Percentiles rank a stretch among this genome's conserved stretches.
phyloP scores from a whole-genome alignment of 1,284 basidiomycete genomes.

The Trametes versicolor region DNA sequence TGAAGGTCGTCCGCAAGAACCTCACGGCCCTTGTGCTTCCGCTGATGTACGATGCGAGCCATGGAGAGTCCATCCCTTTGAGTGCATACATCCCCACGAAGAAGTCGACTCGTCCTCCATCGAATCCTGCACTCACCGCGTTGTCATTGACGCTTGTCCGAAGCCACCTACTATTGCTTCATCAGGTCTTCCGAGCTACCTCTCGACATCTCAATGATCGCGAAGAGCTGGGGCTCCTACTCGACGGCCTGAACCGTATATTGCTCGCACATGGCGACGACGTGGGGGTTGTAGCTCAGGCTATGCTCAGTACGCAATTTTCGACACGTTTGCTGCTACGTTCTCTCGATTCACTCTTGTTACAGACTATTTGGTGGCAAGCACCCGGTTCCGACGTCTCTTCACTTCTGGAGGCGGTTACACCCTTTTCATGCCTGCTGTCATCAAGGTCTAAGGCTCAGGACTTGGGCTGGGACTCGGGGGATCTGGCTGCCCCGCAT shows the following conservation, averaged over 20 bases:
- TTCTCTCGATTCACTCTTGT: conserved; percentile 45
- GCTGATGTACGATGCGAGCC: conserved; percentile 48
- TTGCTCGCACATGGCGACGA: conserved; percentile 74
- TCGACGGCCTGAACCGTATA: conserved; percentile 77
- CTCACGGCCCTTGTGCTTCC: conserved; percentile 72
- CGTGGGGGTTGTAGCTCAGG: conserved; percentile 76
- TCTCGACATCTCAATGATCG: conserved; percentile 82
- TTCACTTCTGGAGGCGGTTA: conserved; percentile 51
- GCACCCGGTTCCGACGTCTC: conserved; percentile 67
- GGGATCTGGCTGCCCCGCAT: conserved; percentile 36
- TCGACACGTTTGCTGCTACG: conserved; percentile 40
- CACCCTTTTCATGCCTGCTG: conserved; percentile 37
- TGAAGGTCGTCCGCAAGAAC: conserved; percentile 76
- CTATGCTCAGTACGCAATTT: conserved; percentile 70
- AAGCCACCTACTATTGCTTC: conserved; percentile 76
- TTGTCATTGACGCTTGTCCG: conserved; percentile 71
- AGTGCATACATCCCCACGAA: conserved; percentile 50
- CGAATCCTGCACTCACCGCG: conserved; percentile 45
- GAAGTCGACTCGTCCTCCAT: conserved; percentile 28
- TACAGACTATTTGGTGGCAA: conserved; percentile 33
- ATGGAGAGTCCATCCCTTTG: conserved; percentile 51
- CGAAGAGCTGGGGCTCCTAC: conserved; percentile 72
- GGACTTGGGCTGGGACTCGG: conserved; percentile 48
- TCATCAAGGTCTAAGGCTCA: conserved; percentile 40
- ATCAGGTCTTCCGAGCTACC: conserved; percentile 77